Evolutionary conservation across 768 basidiomycete genomes (phyloP).

Genomic region (Rhodosporidiobolus sp.): DNA sequence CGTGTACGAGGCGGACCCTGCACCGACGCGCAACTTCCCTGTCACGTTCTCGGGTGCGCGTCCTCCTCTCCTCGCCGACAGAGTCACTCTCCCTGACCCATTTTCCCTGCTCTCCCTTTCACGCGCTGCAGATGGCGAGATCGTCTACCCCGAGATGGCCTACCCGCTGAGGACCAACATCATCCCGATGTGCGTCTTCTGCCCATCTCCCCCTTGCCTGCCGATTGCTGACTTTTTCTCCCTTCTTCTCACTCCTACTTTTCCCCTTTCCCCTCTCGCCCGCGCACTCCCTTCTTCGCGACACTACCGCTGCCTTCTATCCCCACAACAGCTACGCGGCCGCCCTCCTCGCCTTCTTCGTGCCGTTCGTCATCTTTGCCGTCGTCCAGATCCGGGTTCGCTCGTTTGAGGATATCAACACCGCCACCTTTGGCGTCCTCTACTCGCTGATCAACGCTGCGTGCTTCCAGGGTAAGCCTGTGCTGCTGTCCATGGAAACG

Average conservation of each 20-base stretch:
- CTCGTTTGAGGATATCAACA: conserved; percentile 55
- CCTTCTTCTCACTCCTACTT: too few species aligned
- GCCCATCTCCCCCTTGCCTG: too few species aligned
- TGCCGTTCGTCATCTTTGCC: conserved; percentile 59
- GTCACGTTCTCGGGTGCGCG: conserved; percentile 32
- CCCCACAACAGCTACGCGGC: too few species aligned
- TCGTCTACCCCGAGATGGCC: conserved; percentile 59
- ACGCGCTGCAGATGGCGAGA: conserved; percentile 53
- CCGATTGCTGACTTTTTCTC: too few species aligned
- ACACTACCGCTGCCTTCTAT: too few species aligned
- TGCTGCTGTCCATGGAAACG: too few species aligned
- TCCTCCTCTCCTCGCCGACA: neutral
- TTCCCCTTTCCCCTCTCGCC: too few species aligned
- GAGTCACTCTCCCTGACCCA: neutral
- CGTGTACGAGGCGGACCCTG: conserved; percentile 55
- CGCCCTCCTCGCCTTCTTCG: conserved; percentile 58
- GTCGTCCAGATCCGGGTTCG: conserved; percentile 59
- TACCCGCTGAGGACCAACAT: conserved; percentile 53
- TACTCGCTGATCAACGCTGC: conserved; percentile 56
- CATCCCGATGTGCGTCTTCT: too few species aligned
- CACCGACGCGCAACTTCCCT: conserved; percentile 47
- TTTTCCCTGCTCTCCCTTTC: conserved; percentile 46
- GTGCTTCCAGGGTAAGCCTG: conserved; percentile 49
- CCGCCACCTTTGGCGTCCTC: conserved; percentile 58
- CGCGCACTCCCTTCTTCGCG: too few species aligned